Base-by-base conservation (phyloP, 345 rosid species). In the Syzygium jambos region DNA sequence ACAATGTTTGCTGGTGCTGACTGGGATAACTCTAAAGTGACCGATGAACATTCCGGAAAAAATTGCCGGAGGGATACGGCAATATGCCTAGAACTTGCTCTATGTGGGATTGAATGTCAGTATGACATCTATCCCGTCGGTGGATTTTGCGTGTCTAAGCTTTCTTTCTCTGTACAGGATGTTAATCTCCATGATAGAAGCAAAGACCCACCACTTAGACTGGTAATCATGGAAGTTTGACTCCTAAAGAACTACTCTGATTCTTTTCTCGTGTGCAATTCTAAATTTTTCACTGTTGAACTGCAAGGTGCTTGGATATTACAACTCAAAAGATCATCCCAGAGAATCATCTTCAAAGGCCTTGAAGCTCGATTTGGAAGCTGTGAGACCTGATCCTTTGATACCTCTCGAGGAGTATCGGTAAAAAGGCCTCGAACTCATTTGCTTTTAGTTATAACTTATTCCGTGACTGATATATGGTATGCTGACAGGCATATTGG, bases 371-470 rank as follows among this genome's bases (percentile, higher is more conserved):
- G 95, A 91, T 87, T 87, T 98, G 90, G 98, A 95, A 90, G 95
- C 97, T 91, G 98, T 96, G 85, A 95, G 97, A 88, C 99, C 99
- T 52, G 95, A 98, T 89, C 96, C 98, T 89, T 89, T 85, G 84
- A 95, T 90, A 38, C 99, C 99, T 87, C 98, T 98, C 19, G 99
- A 98, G 92, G 99, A 98, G 92, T 95, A 96, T 88, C 89, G 99
- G 99, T 96, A 90, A 88, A 87, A 78, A 41, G 87, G n/a, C 54
- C 51, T 87, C 16, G 84, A 38, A 57, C 52, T 29, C 8, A 54
- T 80, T 85, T 88, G 78, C 83, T 85, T 49, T 53, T 12, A 65
- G 85, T 84, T 88, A n/a, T 87, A 19, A 88, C 55, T 54, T 52
- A 19, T 85, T 51, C 49, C 16, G 23, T 14, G 49, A 34, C 80